These are phyloP conservation scores for Sergeia podlipaevii DNA, from an alignment of 208 protist genomes.

Conservation along the genomic window DNA sequence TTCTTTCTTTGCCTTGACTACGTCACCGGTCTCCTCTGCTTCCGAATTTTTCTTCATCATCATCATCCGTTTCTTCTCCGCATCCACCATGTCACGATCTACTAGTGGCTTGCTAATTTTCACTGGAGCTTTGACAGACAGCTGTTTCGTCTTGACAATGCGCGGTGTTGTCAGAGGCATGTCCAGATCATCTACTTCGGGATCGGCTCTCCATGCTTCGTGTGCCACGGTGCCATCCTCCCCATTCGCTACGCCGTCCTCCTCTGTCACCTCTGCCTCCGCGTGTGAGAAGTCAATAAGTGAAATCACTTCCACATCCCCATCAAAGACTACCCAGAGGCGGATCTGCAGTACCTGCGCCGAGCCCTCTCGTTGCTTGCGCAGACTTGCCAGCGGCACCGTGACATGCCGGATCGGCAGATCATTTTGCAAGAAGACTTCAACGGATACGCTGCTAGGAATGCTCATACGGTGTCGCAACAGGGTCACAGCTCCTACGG, in stretches of 20 bases:
- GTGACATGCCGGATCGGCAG: conserved; percentile 32
- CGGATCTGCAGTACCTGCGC: conserved; percentile 24
- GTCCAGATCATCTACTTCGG: neutral
- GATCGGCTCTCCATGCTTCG: neutral
- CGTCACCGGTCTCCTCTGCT: no score
- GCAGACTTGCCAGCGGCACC: conserved; percentile 32
- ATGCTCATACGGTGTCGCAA: conserved; percentile 24
- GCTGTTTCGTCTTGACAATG: conserved; percentile 7
- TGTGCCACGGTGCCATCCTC: neutral
- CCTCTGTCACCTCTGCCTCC: conserved; percentile 8
- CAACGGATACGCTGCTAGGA: conserved; percentile 27
- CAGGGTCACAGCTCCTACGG: conserved; percentile 26
- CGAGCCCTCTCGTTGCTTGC: conserved; percentile 32
- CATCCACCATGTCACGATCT: no score
- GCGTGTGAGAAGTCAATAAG: conserved; percentile 21
- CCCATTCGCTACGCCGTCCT: neutral
- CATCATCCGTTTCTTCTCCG: no score
- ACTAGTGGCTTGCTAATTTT: no score
- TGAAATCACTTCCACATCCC: conserved; percentile 6
- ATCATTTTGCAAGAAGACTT: conserved; percentile 28
- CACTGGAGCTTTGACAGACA: conserved; percentile 3
- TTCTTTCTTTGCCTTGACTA: no score
- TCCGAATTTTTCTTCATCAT: no score
- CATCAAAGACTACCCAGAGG: conserved; percentile 22
- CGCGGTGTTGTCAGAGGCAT: conserved; percentile 2